phyloP scores from a whole-genome alignment of 345 rosid genomes.

The Geranium brycei region DNA sequence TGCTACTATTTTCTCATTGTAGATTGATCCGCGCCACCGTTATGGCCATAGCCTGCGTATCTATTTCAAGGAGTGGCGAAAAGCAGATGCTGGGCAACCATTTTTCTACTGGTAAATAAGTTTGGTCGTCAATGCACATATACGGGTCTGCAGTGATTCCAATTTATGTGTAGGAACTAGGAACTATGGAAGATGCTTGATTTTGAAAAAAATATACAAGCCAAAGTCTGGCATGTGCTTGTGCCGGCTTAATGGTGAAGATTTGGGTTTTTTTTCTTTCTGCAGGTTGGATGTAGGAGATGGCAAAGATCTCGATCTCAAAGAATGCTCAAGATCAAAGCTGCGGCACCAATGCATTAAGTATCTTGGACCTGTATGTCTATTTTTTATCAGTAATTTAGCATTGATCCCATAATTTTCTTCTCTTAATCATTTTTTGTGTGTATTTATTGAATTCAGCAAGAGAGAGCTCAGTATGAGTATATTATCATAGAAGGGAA shows the following conservation, averaged over 20 bases:
- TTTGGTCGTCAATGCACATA: background rate
- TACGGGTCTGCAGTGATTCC: background rate
- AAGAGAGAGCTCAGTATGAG: slow-evolving; percentile 78
- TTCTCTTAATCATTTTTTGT: background rate
- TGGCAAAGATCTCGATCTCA: slow-evolving; percentile 64
- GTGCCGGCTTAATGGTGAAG: background rate
- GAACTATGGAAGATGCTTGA: background rate
- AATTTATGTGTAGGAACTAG: background rate
- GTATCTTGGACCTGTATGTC: slow-evolving; percentile 91
- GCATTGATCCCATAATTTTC: background rate
- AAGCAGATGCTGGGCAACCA: slow-evolving; percentile 66
- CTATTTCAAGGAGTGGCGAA: slow-evolving; percentile 70
- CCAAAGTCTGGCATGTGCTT: too few species aligned
- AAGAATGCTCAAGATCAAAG: slow-evolving; percentile 46
- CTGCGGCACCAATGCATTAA: slow-evolving; percentile 69
- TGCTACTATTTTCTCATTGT: background rate
- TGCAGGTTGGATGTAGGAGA: slow-evolving; percentile 84
- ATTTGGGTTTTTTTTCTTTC: background rate
- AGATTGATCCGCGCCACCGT: slow-evolving; percentile 94
- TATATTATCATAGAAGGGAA: slow-evolving; percentile 47
- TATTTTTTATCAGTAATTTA: background rate
- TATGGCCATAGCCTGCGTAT: slow-evolving; percentile 67
- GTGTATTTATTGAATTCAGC: slow-evolving; percentile 25
- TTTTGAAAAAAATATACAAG: too few species aligned
- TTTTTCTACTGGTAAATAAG: slow-evolving; percentile 82